A percentile compares a stretch with the other conserved stretches of the same genome.
Conservation (phyloP, 2,329 filamentous ascomycete species). For the Verticillium dahliae region DNA sequence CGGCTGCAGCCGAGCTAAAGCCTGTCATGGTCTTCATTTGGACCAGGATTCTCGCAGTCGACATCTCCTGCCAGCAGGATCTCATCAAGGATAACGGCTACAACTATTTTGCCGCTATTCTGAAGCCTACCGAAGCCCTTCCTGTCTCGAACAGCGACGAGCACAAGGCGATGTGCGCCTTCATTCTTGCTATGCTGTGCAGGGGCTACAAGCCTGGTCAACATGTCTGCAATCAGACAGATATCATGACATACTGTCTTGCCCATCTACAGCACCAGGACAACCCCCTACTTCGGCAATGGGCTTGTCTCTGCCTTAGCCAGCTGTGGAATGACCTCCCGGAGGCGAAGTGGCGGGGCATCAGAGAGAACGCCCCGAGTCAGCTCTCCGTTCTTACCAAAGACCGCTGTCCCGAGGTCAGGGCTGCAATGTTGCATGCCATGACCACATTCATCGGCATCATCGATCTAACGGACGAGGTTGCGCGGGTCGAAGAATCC, state of each 20-base stretch:
- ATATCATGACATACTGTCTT: conserved; percentile 84
- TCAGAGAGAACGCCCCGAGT: conserved; percentile 76
- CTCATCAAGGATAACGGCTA: conserved; percentile 96
- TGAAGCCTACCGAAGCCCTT: conserved; percentile 77
- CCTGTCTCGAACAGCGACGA: conserved; percentile 85
- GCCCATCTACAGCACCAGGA: conserved; percentile 77
- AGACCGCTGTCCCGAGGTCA: conserved; percentile 85
- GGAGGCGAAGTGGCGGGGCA: conserved; percentile 94
- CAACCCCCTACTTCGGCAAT: conserved; percentile 85
- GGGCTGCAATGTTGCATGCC: conserved; percentile 87
- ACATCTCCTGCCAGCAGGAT: conserved; percentile 88
- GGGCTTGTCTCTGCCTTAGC: conserved; percentile 92
- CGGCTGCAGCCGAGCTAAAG: conserved; percentile 88
- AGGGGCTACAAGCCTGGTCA: conserved; percentile 90
- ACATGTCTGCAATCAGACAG: conserved; percentile 81
- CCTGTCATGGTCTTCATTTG: conserved; percentile 99
- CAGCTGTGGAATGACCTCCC: conserved; percentile 89
- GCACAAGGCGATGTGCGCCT: conserved; percentile 98
- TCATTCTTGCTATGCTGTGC: conserved; percentile 95
- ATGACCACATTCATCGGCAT: conserved; percentile 93
- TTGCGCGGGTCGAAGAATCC: conserved; percentile 83
- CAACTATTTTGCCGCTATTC: conserved; percentile 89
- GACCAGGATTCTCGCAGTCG: conserved; percentile 91
- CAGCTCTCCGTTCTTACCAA: conserved; percentile 75
- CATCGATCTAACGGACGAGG: conserved; percentile 83